These are phyloP conservation scores for Calonectria naviculata DNA, from an alignment of 2,329 filamentous ascomycete species.

Conservation along the genomic window DNA sequence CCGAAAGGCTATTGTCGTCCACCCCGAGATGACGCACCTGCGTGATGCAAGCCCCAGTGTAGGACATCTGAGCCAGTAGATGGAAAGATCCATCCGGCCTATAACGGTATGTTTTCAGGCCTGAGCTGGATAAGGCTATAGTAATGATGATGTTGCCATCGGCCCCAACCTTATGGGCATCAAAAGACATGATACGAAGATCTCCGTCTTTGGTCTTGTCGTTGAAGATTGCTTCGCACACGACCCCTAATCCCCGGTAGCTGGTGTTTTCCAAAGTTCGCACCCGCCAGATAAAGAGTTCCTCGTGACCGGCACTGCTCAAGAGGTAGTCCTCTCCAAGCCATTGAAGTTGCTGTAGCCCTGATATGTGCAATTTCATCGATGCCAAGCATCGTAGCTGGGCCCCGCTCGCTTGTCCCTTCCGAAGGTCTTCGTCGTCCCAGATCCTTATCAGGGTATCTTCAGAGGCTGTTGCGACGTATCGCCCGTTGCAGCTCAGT, in stretches of 20 bases:
- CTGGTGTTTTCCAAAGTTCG: constrained; percentile 59
- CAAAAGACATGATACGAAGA: constrained; percentile 84
- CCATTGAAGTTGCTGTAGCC: constrained; percentile 86
- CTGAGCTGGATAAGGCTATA: constrained; percentile 87
- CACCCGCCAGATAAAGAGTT: constrained; percentile 88
- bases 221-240: constrained; percentile 66
- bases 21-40: constrained; percentile 63
- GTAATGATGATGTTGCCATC: constrained; percentile 66
- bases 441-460: constrained; percentile 82
- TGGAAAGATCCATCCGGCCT: constrained; percentile 53
- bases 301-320: constrained; percentile 88
- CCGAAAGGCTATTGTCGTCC: constrained; percentile 42
- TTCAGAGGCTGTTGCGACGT: constrained; percentile 76
- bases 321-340: constrained; percentile 78
- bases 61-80: constrained; percentile 65
- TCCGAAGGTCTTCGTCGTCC: constrained; percentile 50
- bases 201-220: constrained; percentile 68
- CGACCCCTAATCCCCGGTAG: constrained; percentile 62
- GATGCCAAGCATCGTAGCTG: constrained; percentile 67
- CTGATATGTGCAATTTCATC: constrained; percentile 82
- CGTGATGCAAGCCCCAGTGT: constrained; percentile 82
- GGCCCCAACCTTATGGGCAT: constrained; percentile 54
- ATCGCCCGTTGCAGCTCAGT: constrained; percentile 53
- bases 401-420: constrained; percentile 3
- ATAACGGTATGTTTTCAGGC: constrained; percentile 71